These are phyloP conservation scores for Tylopilus vinaceipallidus DNA, from an alignment of 768 basidiomycete genomes.

Conservation along the genomic window DNA sequence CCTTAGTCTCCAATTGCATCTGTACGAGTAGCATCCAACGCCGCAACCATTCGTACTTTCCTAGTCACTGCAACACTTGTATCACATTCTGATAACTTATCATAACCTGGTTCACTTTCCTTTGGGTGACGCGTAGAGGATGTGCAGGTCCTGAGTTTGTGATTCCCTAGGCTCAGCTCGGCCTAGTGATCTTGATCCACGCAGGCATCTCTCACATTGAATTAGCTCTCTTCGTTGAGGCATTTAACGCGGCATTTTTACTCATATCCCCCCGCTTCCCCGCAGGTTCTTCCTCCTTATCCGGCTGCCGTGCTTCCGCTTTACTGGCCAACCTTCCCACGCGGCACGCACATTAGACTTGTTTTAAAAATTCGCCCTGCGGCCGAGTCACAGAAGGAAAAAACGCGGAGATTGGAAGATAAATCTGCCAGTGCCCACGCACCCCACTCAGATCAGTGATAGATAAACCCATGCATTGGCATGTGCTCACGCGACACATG, in stretches of 20 bases:
- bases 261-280: too few relatives aligned
- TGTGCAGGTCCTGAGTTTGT: too few relatives aligned
- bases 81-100: conserved; percentile 22
- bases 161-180: too few relatives aligned
- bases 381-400: conserved; percentile 35
- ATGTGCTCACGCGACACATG: conserved; percentile 53
- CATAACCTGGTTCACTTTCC: not conserved
- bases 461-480: not conserved
- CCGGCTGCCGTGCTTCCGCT: conserved; percentile 53
- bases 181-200: too few relatives aligned
- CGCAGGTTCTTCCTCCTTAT: conserved; percentile 31
- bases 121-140: conserved; percentile 3
- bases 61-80: conserved; percentile 18
- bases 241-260: conserved; percentile 12
- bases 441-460: not conserved
- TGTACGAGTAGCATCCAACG: conserved; percentile 20
- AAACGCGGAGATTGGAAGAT: conserved; percentile 37
- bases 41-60: conserved; percentile 11
- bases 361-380: conserved; percentile 10
- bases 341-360: conserved; percentile 34
- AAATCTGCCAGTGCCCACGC: conserved; percentile 7
- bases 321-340: conserved; percentile 59
- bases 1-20: conserved; percentile 17
- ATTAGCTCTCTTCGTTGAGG: too few relatives aligned
- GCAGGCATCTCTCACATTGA: too few relatives aligned